phyloP scores from a whole-genome alignment of 2,329 filamentous ascomycete genomes.

The Xylaria sp. region DNA sequence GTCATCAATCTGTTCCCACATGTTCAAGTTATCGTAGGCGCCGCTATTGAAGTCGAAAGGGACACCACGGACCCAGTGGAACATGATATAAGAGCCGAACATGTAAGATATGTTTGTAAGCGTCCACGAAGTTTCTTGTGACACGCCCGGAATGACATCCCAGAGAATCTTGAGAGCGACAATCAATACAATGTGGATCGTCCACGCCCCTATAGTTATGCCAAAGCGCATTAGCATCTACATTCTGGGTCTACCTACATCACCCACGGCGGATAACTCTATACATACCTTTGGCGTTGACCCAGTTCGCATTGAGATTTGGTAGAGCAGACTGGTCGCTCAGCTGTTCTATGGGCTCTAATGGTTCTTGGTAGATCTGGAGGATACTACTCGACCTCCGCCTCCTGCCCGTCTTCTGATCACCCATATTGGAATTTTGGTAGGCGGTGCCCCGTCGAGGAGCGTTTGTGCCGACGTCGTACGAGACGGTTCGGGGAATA shows the following conservation, averaged over 20 bases:
- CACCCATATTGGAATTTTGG: conserved; percentile 66
- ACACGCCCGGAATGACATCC: conserved; percentile 94
- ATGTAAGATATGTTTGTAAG: conserved; percentile 99
- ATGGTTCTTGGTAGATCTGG: conserved; percentile 93
- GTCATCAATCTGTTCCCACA: conserved; percentile 99
- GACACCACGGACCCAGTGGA: conserved; percentile 97
- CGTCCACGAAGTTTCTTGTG: conserved; percentile 98
- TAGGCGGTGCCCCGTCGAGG: conserved; percentile 69
- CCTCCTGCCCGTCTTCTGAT: conserved; percentile 77
- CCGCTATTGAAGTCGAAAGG: conserved; percentile 99
- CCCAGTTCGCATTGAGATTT: conserved; percentile 98
- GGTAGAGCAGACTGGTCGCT: conserved; percentile 95
- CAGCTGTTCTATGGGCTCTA: conserved; percentile 96
- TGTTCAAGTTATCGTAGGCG: conserved; percentile 98
- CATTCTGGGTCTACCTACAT: neutral
- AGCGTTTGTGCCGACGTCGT: conserved; percentile 82
- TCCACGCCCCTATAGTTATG: conserved; percentile 82
- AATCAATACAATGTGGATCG: conserved; percentile 95
- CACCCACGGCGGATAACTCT: conserved; percentile 5
- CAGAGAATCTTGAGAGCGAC: conserved; percentile 93
- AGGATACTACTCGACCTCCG: conserved; percentile 95
- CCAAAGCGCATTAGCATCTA: conserved; percentile 32
- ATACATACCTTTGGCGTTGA: conserved; percentile 92
- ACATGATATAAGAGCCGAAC: conserved; percentile 99
- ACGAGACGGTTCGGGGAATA: conserved; percentile 89